Base-by-base conservation (phyloP, 768 basidiomycete species). In the Pleurotus eryngii region DNA sequence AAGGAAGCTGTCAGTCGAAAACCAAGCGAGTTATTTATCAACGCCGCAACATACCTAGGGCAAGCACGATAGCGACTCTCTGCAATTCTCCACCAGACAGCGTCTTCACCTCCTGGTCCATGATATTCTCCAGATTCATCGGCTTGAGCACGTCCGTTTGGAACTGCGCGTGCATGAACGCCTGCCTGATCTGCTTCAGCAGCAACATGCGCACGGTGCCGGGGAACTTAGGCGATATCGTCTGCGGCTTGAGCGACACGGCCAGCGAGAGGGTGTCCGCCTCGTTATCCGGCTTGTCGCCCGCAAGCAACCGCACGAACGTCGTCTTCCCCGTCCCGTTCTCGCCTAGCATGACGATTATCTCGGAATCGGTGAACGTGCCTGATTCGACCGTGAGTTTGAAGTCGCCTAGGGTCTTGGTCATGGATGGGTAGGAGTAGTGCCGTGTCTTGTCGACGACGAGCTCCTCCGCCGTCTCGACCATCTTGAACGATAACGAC, bases 141-240 rank as follows among this genome's bases (percentile, higher is more conserved):
- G 96, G 96, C 76, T 98, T 98, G 60, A 98, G 74, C 46, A 98
- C 97, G 68, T 98, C 97, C 42, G 90, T 91, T 72, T 96, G 92
- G 89, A 99, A 99, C 73, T 98, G 97, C n/a, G 95, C 90, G 71
- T 97, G 95, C 95, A 98, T 96, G 75, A 97, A 98, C 27, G 94
- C 85, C 18, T 83, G 79, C 75, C 96, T 95, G 76, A 98, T 97
- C 73, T 89, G 86, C 77, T 97, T 98, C 50, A 99, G 68, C 57
- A 99, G 74, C 60, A 99, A 76, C 90, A 92, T 90, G 65, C 96
- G 86, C 39, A 99, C 97, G n/a, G 88, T 90, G 61, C 97, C 97
- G 0, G 89, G 88, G 85, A 98, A 98, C 73, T 92, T 96, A 46
- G 96, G 96, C 38, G 95, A 94, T 72, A 98, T 98, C 47, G 95